Evolutionary conservation across 2,329 filamentous ascomycete species (phyloP).

Genomic region (Diaporthe capsici): DNA sequence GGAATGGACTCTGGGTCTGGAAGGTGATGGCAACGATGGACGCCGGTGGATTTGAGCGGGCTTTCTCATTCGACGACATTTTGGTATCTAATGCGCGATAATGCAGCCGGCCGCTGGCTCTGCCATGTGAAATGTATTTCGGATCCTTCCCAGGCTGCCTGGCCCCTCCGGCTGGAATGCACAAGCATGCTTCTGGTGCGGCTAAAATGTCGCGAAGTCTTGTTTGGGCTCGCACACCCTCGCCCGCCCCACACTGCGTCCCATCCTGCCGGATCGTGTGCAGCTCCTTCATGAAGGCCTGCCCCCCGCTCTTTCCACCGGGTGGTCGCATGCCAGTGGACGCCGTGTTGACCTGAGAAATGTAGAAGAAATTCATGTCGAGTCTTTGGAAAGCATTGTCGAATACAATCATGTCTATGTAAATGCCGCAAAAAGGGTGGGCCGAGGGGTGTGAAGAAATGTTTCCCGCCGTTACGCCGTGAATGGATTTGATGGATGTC

Average conservation of each 20-base stretch:
- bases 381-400: not conserved
- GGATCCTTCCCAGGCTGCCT: not conserved
- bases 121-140: conserved; percentile 17
- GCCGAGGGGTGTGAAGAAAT: not conserved
- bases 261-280: conserved; percentile 23
- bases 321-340: conserved; percentile 12
- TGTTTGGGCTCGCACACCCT: not conserved
- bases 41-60: not conserved
- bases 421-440: conserved; percentile 12
- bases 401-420: conserved; percentile 12
- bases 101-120: conserved; percentile 3
- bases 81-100: conserved; percentile 28
- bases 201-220: not conserved
- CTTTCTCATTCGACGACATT: conserved; percentile 13
- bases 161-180: not conserved
- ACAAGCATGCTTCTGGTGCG: too few species aligned
- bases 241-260: conserved; percentile 1
- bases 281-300: not conserved
- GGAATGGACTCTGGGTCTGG: conserved; percentile 1
- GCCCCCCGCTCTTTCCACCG: not conserved
- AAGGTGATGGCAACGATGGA: not conserved
- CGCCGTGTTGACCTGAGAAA: not conserved
- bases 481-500: conserved; percentile 19
- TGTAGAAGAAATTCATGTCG: not conserved
- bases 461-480: conserved; percentile 27